Evolutionary conservation across 2,329 filamentous ascomycete genomes (phyloP), one percentile per base, ranked within the genome.

Genomic region (Cytospora schulzeri): DNA sequence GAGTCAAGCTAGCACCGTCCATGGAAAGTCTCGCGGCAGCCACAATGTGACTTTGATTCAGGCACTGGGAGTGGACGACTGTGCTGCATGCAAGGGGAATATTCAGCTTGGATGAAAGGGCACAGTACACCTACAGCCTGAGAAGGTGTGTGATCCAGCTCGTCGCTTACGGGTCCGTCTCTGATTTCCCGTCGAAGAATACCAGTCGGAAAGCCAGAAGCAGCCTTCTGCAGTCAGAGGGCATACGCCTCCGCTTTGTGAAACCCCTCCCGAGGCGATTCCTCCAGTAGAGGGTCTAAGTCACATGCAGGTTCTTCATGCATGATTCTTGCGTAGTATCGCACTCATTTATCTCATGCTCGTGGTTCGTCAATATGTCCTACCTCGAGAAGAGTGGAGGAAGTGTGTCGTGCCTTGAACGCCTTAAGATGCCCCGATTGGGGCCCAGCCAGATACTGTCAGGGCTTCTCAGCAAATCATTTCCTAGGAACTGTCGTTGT

Each of bases 351-450:
- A 62, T 64, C 62, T 59, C 65, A 51, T 2, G 52, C 57, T 57
- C 63, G 62, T 66, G 65, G 65, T 64, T 66, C 62, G 64, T 58
- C 51, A 58, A 33, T 28, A 17, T 45, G 48, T 58, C 48, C 61
- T 33, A 63, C 45, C 61, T 59, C 45, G 54, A 51, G 29, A 19
- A 59, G 57, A 41, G 64, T 60, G 53, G 50, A 35, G 53, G 45
- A 52, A 35, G 57, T 41, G 54, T 61, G n/a, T 64, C 54, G 57
- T 64, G 58, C 58, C 31, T 53, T 24, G 38, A 15, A 45, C 51
- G 26, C 31, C 48, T 19, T 24, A 33, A 15, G 14, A 3, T 55
- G 56, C 35, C 45, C 63, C 45, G 52, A 67, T 67, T 67, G 66
- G 63, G 66, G 60, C 60, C 54, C 63, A 52, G 63, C 63, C 61